A percentile compares a stretch with the other conserved stretches of the same genome.
These are phyloP conservation scores for Lolium multiflorum DNA, from an alignment of 176 grass and related monocot genomes.

Conservation along the genomic window DNA sequence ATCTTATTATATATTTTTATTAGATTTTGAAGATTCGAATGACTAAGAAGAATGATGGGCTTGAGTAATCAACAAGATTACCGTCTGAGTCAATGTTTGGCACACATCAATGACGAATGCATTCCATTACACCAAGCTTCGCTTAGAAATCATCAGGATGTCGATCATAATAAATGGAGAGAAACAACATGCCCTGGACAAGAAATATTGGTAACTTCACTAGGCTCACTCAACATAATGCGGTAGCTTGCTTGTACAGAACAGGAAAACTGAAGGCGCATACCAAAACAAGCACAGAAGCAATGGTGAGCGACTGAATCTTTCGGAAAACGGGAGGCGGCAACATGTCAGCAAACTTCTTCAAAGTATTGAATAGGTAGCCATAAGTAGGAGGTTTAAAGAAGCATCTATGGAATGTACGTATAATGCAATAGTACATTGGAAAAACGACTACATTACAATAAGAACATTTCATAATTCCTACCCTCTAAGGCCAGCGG, in stretches of 20 bases:
- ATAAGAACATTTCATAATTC: conserved; percentile 27
- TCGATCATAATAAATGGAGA: background rate
- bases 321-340: background rate
- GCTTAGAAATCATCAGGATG: background rate
- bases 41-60: background rate
- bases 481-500: conserved; percentile 56
- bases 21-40: background rate
- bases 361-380: conserved; percentile 15
- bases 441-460: background rate
- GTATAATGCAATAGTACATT: background rate
- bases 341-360: background rate
- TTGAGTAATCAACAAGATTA: background rate
- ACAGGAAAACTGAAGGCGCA: background rate
- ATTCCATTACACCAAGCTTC: conserved; percentile 1
- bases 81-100: background rate
- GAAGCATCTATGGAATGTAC: conserved; percentile 15
- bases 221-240: background rate
- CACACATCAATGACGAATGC: background rate
- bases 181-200: background rate
- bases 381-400: conserved; percentile 7
- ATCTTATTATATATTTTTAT: background rate
- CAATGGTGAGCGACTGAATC: background rate
- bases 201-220: background rate
- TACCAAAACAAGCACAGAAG: background rate
- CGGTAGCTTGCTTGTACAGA: background rate